Evolutionary conservation across 176 grass and related monocot species (phyloP).

Genomic region (Aegilops umbellulata): DNA sequence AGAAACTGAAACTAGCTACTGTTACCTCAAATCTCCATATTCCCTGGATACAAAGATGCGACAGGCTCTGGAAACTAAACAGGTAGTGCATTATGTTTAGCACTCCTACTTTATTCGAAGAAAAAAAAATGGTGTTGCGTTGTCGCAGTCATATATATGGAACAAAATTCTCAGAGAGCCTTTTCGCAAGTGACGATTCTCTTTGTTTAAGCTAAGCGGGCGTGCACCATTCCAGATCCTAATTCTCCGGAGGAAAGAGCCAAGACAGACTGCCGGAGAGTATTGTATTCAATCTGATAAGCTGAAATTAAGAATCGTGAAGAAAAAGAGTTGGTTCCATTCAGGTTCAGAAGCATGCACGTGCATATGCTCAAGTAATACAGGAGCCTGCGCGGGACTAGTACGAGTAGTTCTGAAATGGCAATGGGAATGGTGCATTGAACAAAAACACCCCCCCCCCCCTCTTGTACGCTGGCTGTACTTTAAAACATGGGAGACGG

Average conservation of each 20-base stretch:
- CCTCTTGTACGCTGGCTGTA: background rate
- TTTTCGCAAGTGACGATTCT: background rate
- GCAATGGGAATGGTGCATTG: background rate
- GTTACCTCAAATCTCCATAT: background rate
- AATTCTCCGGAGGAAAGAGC: background rate
- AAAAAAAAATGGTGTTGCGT: background rate
- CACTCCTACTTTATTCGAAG: background rate
- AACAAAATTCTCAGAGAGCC: no score
- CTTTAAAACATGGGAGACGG: background rate
- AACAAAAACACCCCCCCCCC: background rate
- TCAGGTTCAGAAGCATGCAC: background rate
- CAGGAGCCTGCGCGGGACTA: background rate
- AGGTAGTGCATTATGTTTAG: no score
- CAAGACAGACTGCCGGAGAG: background rate
- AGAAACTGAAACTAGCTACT: background rate
- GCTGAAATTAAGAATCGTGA: background rate
- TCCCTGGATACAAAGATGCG: background rate
- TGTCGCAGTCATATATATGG: background rate
- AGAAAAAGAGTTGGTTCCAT: slow-evolving; percentile 23
- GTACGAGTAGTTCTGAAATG: no score
- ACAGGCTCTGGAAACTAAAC: no score
- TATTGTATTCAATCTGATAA: slow-evolving; percentile 13
- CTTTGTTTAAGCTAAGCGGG: background rate
- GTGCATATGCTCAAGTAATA: background rate
- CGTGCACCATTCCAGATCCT: background rate